Conservation (phyloP, 2,329 filamentous ascomycete species). For the Xylariaceae sp. region DNA sequence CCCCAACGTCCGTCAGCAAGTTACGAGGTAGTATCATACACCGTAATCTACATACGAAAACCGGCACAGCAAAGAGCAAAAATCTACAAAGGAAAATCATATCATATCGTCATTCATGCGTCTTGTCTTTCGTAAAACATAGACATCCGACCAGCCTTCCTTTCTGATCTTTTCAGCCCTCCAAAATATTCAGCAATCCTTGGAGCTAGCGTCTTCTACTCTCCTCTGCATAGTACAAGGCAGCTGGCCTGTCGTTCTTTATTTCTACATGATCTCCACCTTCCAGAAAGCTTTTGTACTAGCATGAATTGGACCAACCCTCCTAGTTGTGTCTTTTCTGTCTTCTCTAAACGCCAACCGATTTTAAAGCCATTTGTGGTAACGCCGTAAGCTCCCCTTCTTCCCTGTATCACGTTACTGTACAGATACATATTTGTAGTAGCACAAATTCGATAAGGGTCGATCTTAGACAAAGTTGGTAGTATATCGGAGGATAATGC, state of each 20-base stretch:
- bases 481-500: not conserved
- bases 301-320: slow-evolving; percentile 2
- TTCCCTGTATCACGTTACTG: slow-evolving; percentile 13
- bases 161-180: slow-evolving; percentile 17
- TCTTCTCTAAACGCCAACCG: slow-evolving; percentile 20
- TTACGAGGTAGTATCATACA: not conserved
- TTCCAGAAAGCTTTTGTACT: slow-evolving; percentile 23
- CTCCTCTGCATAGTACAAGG: not conserved
- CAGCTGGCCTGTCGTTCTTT: slow-evolving; percentile 23
- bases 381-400: slow-evolving; percentile 17
- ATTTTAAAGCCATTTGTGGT: slow-evolving; percentile 10
- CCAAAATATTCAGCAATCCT: slow-evolving; percentile 7
- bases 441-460: not conserved
- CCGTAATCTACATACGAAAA: not conserved
- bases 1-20: too few species aligned
- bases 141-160: slow-evolving; percentile 22
- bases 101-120: slow-evolving; percentile 44
- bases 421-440: slow-evolving; percentile 14
- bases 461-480: not conserved
- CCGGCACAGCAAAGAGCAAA: not conserved
- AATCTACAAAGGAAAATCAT: slow-evolving; percentile 29
- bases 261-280: slow-evolving; percentile 27
- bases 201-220: not conserved
- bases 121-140: slow-evolving; percentile 39
- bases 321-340: slow-evolving; percentile 8